Evolutionary conservation across 257 asterid species (phyloP).

Genomic region (Scutellaria galericulata): DNA sequence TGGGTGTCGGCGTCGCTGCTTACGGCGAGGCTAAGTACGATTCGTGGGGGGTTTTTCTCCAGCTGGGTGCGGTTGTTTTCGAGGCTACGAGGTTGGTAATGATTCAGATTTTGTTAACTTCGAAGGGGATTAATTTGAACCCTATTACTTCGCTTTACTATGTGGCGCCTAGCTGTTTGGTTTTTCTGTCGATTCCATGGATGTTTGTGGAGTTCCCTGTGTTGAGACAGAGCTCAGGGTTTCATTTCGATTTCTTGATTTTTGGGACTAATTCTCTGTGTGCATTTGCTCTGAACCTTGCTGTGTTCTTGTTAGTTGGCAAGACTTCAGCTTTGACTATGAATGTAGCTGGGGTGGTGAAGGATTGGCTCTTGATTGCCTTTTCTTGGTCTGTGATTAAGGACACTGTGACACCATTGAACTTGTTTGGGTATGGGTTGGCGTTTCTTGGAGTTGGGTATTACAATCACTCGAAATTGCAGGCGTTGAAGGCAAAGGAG

Average conservation of each 20-base stretch:
- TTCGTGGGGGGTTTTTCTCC: slow-evolving; percentile 40
- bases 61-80: slow-evolving; percentile 39
- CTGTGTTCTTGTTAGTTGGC: slow-evolving; percentile 45
- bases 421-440: slow-evolving; percentile 42
- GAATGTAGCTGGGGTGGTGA: slow-evolving; percentile 48
- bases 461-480: slow-evolving; percentile 45
- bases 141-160: slow-evolving; percentile 46
- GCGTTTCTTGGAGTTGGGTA: slow-evolving; percentile 41
- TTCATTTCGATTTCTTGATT: slow-evolving; percentile 36
- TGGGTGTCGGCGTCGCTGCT: slow-evolving; percentile 41
- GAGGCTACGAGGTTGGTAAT: slow-evolving; percentile 46
- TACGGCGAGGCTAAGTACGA: slow-evolving; percentile 43
- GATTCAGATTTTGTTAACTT: slow-evolving; percentile 43
- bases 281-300: slow-evolving; percentile 44
- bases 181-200: slow-evolving; percentile 42
- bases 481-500: slow-evolving; percentile 45
- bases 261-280: slow-evolving; percentile 44
- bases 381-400: slow-evolving; percentile 48
- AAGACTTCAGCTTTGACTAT: slow-evolving; percentile 48
- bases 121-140: slow-evolving; percentile 40
- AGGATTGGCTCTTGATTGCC: slow-evolving; percentile 44
- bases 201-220: slow-evolving; percentile 40
- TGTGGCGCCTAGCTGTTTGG: slow-evolving; percentile 44
- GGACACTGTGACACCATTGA: slow-evolving; percentile 44
- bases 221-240: slow-evolving; percentile 30